Base-by-base conservation (phyloP, 2,329 filamentous ascomycete genomes). In the Fusarium sp. region DNA sequence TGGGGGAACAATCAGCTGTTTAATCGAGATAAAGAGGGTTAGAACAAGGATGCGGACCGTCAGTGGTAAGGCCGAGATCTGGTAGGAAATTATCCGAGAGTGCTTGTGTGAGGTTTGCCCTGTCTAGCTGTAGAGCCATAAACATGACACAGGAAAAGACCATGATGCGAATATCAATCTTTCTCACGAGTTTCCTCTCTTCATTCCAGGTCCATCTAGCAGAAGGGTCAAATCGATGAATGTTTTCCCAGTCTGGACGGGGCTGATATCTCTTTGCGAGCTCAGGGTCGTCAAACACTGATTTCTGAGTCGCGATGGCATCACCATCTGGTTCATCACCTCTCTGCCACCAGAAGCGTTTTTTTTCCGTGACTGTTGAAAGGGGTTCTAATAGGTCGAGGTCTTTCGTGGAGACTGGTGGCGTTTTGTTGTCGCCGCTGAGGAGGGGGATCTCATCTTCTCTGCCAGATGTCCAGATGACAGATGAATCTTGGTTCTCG, bases 141-240 rank as follows among this genome's bases (percentile, higher is more conserved):
- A 80, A 79, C 67, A 76, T 86, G 67, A 87, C 74, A 38, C 86
- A 86, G 1, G 83, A 79, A 81, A 84, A 88, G 4, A 85, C 64
- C 84, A 86, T 85, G 65, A 87, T 86, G 12, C 83, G 75, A 6
- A 49, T 44, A 36, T 64, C 65, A 27, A 68, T 69, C 31, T 69
- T 69, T 16, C 24, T 29, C 3, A 53, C n/a, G 1, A 65, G 33
- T 4, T 46, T 65, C 2, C 29, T 56, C 31, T 68, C 66, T 61
- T 85, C 83, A 9, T 74, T 71, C 82, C 82, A 85, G 0, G 82
- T 83, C 84, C 84, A 85, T 46, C 84, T 75, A 1, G 83, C 81
- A 0, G 82, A 73, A 0, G 85, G 85, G 63, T 88, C 85, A 67
- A 87, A 89, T 0, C 85, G 82, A 73, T 88, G 85, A 1, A 78